Evolutionary conservation across 2,329 filamentous ascomycete species (phyloP), one percentile per base, ranked within the genome.

Genomic region (Calonectria fujianensis): DNA sequence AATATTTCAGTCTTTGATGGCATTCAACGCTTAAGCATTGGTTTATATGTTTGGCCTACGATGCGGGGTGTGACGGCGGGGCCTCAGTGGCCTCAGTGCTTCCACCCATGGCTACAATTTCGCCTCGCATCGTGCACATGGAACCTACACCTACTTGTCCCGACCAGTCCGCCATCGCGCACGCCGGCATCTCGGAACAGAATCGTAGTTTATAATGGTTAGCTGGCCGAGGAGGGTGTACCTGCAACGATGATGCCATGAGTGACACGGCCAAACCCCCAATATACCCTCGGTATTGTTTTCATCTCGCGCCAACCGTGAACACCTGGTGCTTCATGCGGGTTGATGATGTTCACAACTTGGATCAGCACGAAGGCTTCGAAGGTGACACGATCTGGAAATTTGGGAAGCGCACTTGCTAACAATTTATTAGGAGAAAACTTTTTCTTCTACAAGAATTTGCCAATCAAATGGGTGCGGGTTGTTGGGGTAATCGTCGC

Each of bases 381-480:
- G 86, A 89, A 85, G 90, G 91, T 91, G 80, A 48, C 90, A 91
- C 91, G 80, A 45, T 18, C 1, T 83, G 14, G 59, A 9, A 27
- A n/a, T 24, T 57, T 16, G 0, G 6, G 24, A n/a, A 27, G n/a
- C 37, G n/a, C 20, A 5, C 0, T 32, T 14, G 31, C 77, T 81
- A 31, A 82, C 68, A 18, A 8, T 4, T 2, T 14, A 37, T 6
- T 29, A 85, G 88, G 88, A 64, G 89, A 91, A 80, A 86, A 89
- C 76, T 86, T 93, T 41, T 93, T 89, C 82, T 95, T 96, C 84
- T 89, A 92, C 85, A 84, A 88, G 65, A 96, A 96, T 83, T 92
- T 96, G 78, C 94, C 94, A 0, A 91, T 96, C 79, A 91, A 92
- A 88, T 96, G 93, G 91, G 90, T 94, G 69, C 92, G 93, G 75